phyloP scores from a whole-genome alignment of 75 land plant genomes.

The Pinus albicaulis region DNA sequence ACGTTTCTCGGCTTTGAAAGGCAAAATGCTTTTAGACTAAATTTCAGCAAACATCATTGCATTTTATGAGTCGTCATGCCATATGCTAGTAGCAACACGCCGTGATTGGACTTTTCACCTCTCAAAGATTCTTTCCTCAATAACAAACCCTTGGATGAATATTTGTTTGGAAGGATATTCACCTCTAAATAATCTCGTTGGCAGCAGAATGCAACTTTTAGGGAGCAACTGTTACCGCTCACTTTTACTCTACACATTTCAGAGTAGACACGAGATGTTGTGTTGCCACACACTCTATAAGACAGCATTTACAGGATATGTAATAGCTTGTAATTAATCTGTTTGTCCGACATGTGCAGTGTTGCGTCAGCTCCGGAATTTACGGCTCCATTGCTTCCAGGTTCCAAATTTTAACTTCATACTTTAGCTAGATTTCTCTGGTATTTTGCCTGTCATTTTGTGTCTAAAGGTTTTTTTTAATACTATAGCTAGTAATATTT shows the following conservation, averaged over 20 bases:
- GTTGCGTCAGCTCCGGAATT: conserved; percentile 16
- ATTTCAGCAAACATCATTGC: neutral
- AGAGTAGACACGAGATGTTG: neutral
- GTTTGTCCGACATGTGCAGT: conserved; percentile 5
- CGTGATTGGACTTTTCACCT: neutral
- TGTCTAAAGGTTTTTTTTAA: no score
- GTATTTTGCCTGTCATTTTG: no score
- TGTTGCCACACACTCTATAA: no score
- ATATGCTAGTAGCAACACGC: neutral
- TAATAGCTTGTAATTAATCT: neutral
- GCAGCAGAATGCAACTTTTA: neutral
- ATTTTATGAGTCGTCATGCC: neutral
- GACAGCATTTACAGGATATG: neutral
- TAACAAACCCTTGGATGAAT: neutral
- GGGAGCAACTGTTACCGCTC: neutral
- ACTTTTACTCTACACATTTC: neutral
- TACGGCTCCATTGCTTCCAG: conserved; percentile 20
- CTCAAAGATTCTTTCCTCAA: neutral
- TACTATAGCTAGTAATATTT: no score
- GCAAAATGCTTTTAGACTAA: neutral
- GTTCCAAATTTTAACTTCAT: conserved; percentile 1
- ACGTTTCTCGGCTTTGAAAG: neutral
- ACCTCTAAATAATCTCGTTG: neutral
- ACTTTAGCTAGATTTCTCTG: neutral
- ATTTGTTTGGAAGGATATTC: neutral